Evolutionary conservation across 2,329 filamentous ascomycete genomes (phyloP), one percentile per base, ranked within the genome.

Genomic region (Pseudogymnoascus sp.): DNA sequence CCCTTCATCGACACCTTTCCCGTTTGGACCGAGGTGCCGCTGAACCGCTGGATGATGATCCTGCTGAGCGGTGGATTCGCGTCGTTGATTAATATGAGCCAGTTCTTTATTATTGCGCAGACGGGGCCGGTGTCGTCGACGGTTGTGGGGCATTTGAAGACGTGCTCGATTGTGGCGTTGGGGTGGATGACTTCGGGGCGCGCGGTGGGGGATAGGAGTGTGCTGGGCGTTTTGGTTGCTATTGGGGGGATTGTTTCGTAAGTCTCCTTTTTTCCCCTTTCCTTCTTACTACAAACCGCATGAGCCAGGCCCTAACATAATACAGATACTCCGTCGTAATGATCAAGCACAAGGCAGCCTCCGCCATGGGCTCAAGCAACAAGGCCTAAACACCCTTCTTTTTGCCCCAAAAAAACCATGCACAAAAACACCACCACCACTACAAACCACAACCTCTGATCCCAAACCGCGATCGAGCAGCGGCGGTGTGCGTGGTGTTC

Each of bases 1-100:
- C 86, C 85, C 0, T 87, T 88, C 69, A 76, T 84, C 18, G 87
- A 90, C 68, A 82, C 78, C 14, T 83, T 87, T 69, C 85, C 86
- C 2, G 76, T 77, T 10, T 84, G 82, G 80, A 74, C 71, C 11
- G 76, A 79, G 31, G 79, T 86, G 1, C 77, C 78, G 3, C 64
- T 78, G 1, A 80, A 74, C 66, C 77, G 78, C 64, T 86, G 84
- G 82, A 63, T 81, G 2, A 77, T 88, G 79, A 84, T 89, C 44
- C 59, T 80, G 28, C 77, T 86, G 75, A 87, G 84, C 63, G 86
- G 85, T 16, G 65, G 81, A 5, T 84, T 87, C 66, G 86, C 86
- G 8, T 82, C 82, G 38, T 74, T 87, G 62, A 86, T 89, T 74
- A 88, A 88, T 71, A 79, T 86, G 70, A 84, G 81, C 11, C 82